Conservation (phyloP, 805 yeast genomes). For the Suhomyces pyralidae region DNA sequence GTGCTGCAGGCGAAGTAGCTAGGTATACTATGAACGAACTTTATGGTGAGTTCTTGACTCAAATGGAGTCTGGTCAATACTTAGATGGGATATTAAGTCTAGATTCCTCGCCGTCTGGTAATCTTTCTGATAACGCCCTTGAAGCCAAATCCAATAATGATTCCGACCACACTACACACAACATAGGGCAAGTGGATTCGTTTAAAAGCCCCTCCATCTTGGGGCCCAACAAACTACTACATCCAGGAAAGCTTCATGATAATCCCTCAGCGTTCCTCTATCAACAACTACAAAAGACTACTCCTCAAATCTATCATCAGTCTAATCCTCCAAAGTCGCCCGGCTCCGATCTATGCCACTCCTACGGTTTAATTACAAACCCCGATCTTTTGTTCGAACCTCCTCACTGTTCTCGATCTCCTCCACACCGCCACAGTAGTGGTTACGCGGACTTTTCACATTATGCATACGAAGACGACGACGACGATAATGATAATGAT, state of each 20-base stretch:
- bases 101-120: neutral
- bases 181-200: neutral
- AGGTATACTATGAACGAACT: neutral
- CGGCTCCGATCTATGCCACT: neutral
- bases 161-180: neutral
- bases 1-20: neutral
- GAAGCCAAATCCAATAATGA: neutral
- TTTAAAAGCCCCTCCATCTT: neutral
- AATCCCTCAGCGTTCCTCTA: neutral
- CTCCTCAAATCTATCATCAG: neutral
- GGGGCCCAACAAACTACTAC: neutral
- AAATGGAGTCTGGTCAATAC: constrained; percentile 19
- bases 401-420: neutral
- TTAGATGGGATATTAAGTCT: constrained; percentile 6
- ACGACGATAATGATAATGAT: constrained; percentile 9
- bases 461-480: constrained; percentile 9
- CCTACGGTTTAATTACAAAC: neutral
- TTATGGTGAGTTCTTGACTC: constrained; percentile 20
- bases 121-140: neutral
- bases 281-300: neutral
- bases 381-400: neutral
- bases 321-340: neutral
- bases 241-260: neutral
- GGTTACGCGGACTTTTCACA: neutral
- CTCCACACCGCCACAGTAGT: neutral